Percentiles rank a stretch among this genome's conserved stretches.
Evolutionary conservation across 805 yeast species (phyloP).

Genomic region (Clavispora santaluciae): DNA sequence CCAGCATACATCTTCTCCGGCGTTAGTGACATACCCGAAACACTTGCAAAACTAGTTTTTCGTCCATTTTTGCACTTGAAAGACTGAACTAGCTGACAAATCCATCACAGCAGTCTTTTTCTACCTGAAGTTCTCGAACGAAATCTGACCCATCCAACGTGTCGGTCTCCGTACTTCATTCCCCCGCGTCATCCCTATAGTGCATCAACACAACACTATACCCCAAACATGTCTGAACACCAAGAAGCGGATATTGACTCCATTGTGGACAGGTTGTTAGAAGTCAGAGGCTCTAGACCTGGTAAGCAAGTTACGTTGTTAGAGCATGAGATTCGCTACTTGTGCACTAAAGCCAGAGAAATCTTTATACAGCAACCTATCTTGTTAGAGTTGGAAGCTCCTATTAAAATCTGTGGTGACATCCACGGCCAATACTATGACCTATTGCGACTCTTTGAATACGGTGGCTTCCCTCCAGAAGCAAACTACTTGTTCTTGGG

Average conservation of each 20-base stretch:
- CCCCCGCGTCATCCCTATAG: background rate
- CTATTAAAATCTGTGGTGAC: constrained; percentile 93
- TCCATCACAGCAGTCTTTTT: background rate
- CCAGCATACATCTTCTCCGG: constrained; percentile 6
- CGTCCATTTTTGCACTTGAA: background rate
- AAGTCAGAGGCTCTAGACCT: constrained; percentile 97
- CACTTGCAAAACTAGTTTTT: background rate
- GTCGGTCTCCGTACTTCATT: background rate
- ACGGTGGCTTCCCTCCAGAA: constrained; percentile 99
- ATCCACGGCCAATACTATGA: constrained; percentile 98
- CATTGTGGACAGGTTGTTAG: constrained; percentile 91
- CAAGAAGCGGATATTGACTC: constrained; percentile 93
- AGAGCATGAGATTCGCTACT: constrained; percentile 90
- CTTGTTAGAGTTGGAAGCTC: constrained; percentile 91
- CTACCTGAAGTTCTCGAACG: background rate
- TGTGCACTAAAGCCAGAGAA: constrained; percentile 97
- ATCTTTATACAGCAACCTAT: constrained; percentile 98
- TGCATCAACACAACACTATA: background rate
- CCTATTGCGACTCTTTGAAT: constrained; percentile 89
- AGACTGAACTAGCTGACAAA: background rate
- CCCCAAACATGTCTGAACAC: constrained; percentile 27
- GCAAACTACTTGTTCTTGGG: constrained; percentile 94
- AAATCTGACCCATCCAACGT: background rate
- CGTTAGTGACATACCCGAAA: constrained; percentile 1
- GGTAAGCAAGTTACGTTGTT: constrained; percentile 93